phyloP scores from a whole-genome alignment of 202 grass and related monocot species.

The Schoenoplectus triqueter region DNA sequence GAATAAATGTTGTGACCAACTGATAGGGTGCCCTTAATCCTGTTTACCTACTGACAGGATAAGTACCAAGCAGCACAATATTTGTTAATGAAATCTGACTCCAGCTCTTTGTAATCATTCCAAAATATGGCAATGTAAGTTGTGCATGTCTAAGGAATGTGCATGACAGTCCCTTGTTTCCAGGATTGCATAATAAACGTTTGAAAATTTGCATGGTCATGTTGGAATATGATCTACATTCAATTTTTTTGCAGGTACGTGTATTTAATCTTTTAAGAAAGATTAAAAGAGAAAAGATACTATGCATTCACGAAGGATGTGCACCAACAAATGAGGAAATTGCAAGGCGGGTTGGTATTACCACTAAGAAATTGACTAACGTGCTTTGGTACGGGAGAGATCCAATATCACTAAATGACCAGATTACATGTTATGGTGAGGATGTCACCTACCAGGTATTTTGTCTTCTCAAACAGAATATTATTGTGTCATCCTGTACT shows the following conservation, averaged over 20 bases:
- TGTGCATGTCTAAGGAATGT: background rate
- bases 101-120: background rate
- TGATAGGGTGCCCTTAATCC: no score
- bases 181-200: background rate
- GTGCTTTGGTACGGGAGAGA: constrained; percentile 65
- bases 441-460: constrained; percentile 70
- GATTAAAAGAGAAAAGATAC: constrained; percentile 60
- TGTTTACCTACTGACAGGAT: no score
- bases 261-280: constrained; percentile 67
- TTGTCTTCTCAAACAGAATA: constrained; percentile 26
- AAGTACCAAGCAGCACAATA: no score
- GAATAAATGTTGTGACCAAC: background rate
- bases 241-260: constrained; percentile 57
- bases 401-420: constrained; percentile 61
- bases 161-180: background rate
- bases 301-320: constrained; percentile 71
- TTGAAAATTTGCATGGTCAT: background rate
- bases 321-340: constrained; percentile 63
- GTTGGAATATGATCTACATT: background rate
- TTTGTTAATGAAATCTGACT: no score
- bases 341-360: constrained; percentile 68
- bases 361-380: constrained; percentile 62
- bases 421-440: constrained; percentile 55
- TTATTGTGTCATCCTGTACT: constrained; percentile 10
- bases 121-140: background rate